A percentile compares a stretch with the other conserved stretches of the same genome.
Conservation (phyloP, 2,329 filamentous ascomycete genomes). For the Tympanopsis confertula region DNA sequence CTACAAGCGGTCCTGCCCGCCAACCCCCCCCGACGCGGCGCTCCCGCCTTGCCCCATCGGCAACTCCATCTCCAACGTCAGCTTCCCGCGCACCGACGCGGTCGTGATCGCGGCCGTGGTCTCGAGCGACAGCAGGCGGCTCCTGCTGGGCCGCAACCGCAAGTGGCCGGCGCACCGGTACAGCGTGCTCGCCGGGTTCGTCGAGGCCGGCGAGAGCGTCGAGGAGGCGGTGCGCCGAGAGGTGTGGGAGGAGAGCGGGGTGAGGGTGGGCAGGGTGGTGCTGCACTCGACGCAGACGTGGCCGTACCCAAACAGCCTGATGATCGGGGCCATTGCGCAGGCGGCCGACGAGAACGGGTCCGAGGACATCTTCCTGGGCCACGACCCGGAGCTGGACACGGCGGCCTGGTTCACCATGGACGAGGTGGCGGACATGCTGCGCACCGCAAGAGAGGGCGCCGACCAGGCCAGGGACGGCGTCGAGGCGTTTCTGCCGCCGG, state of each 20-base stretch:
- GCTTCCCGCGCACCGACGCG: neutral
- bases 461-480: neutral
- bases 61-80: neutral
- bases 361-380: neutral
- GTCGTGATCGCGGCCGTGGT: neutral
- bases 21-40: neutral
- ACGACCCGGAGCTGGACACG: neutral
- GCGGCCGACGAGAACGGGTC: neutral
- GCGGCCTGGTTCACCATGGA: neutral
- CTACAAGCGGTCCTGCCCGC: neutral
- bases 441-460: neutral
- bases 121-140: neutral
- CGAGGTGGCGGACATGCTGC: neutral
- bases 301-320: conserved; percentile 39
- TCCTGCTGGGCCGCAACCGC: neutral
- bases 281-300: conserved; percentile 40
- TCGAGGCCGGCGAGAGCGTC: conserved; percentile 37
- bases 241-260: conserved; percentile 39
- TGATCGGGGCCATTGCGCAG: conserved; percentile 23
- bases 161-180: neutral
- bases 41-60: neutral
- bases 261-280: conserved; percentile 33
- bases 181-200: conserved; percentile 27
- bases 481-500: neutral
- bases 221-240: conserved; percentile 38